A percentile compares a stretch with the other conserved stretches of the same genome.
Conservation (phyloP, 176 grass and related monocot genomes). For the Rhynchospora pubera region DNA sequence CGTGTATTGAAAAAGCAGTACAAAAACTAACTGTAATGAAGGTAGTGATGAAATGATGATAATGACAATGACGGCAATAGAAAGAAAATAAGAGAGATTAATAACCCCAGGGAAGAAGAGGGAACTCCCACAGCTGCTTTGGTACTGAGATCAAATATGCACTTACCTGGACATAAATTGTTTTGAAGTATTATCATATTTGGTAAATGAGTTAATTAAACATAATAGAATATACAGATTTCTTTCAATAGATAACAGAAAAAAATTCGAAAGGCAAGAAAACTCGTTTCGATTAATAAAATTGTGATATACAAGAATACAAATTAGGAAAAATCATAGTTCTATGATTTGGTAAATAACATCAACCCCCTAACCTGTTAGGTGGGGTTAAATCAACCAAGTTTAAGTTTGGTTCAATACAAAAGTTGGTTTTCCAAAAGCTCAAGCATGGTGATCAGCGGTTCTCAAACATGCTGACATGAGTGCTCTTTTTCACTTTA, state of each 20-base stretch:
- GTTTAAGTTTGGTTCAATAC: neutral
- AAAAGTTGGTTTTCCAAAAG: neutral
- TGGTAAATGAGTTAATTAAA: neutral
- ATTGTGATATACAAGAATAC: neutral
- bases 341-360: neutral
- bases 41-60: neutral
- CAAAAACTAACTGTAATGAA: neutral
- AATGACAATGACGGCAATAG: neutral
- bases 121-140: constrained; percentile 89
- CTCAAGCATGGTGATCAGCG: neutral
- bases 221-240: neutral
- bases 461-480: neutral
- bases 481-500: neutral
- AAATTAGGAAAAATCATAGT: neutral
- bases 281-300: neutral
- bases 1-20: neutral
- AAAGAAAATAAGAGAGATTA: neutral
- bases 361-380: neutral
- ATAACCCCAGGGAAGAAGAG: constrained; percentile 88
- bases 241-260: neutral
- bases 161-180: constrained; percentile 44
- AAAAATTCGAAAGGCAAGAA: neutral
- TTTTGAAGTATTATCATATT: neutral
- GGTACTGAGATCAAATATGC: constrained; percentile 76
- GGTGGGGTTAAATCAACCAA: neutral